Evolutionary conservation across 1,284 basidiomycete species (phyloP), one percentile per base, ranked within the genome.

Genomic region (Stygiomarasmius scandens): DNA sequence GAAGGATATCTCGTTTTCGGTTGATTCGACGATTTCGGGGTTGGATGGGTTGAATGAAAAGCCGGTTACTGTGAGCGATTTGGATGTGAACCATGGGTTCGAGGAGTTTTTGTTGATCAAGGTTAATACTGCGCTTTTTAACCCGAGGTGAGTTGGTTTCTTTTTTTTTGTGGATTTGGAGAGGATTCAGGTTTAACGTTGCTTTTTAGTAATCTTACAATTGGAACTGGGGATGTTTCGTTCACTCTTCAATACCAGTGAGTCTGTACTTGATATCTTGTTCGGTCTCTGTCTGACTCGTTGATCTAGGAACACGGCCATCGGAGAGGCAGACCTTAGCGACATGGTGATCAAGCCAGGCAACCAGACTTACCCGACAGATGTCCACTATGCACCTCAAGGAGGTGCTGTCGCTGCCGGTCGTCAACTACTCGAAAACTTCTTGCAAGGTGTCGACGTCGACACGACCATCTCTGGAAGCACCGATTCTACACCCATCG

Each of bases 21-120:
- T 92, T 9, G 70, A 81, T 55, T 85, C 87, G 1, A 74, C 77
- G 4, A 81, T 92, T 49, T 76, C 78, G 4, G 90, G 90, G 54
- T 69, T 92, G 58, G 86, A 91, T 70, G 88, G 88, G 46, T 74
- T 92, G 58, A 77, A 81, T 61, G 76, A 85, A 23, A 79, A 77
- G 57, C 89, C 87, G 6, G 82, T 83, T 5, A 74, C 76, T 3
- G 80, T 92, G 9, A 76, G 77, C 41, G 77, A 83, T 63, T 71
- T 92, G 57, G 89, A 92, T 63, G 89, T 92, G 27, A 83, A 79
- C 54, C 87, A 83, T 56, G 90, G 90, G 6, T 91, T 82, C 74
- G 62, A 83, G 0, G 79, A 85, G 63, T 89, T 80, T 68, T 74
- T 92, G n/a, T 74, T 90, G 54, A 92, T 92, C 73, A 89, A 78